Percentiles rank a stretch among this genome's conserved stretches.
phyloP scores from a whole-genome alignment of 2,329 filamentous ascomycete genomes.

The Diaporthe australafricana region DNA sequence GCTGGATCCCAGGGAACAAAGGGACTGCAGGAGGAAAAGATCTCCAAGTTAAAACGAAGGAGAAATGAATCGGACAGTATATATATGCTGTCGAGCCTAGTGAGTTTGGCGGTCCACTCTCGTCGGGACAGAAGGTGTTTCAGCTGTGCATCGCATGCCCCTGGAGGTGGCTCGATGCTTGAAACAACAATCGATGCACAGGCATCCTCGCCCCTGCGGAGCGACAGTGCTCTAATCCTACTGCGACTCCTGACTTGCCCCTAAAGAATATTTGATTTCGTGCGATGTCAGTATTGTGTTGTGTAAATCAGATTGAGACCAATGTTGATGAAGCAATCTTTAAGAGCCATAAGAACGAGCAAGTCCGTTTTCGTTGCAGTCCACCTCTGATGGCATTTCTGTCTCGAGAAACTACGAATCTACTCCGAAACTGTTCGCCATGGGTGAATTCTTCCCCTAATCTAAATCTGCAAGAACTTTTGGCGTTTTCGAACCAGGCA shows the following conservation, averaged over 20 bases:
- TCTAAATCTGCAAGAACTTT: no score
- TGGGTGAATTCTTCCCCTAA: no score
- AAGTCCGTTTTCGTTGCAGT: not conserved
- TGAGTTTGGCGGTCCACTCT: slow-evolving; percentile 10
- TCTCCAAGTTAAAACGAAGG: accelerated
- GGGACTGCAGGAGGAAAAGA: not conserved
- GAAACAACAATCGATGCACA: slow-evolving; percentile 2
- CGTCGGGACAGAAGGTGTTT: slow-evolving; percentile 25
- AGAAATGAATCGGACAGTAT: not conserved
- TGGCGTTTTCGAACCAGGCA: no score
- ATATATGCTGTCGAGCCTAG: not conserved
- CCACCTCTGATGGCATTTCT: not conserved
- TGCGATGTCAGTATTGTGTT: no score
- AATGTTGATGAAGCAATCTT: no score
- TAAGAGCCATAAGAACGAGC: not conserved
- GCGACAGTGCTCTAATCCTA: no score
- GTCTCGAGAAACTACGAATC: no score
- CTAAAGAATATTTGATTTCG: no score
- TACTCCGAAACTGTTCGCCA: no score
- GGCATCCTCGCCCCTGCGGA: not conserved
- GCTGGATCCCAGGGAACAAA: not conserved
- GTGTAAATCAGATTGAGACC: not conserved
- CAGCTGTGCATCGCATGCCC: slow-evolving; percentile 8
- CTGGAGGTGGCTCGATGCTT: not conserved
- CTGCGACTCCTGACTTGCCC: not conserved